Evolutionary conservation across 176 grass and related monocot genomes (phyloP), one percentile per base, ranked within the genome.

Genomic region (Bolboschoenus planiculmis): DNA sequence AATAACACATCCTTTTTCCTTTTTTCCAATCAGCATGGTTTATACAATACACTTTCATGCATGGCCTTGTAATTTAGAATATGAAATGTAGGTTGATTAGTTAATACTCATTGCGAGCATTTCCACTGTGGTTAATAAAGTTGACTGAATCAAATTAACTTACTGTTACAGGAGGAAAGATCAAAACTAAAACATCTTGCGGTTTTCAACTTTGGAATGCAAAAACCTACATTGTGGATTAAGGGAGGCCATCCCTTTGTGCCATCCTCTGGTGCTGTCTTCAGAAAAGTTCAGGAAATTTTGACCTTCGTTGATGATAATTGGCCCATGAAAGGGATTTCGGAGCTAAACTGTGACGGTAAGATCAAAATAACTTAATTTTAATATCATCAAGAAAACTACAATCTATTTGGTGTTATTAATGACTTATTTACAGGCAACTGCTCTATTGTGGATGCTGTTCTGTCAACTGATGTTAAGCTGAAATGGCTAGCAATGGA

Each of bases 191-290:
- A 80, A 67, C 82, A 58, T 71, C 56, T 89, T 36, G 80, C 79
- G 85, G 88, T 84, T 88, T 85, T 89, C 55, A 91, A 64, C 87
- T 88, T 88, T 76, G 83, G 86, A 29, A 72, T 83, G 51, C 84
- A 56, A 80, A 84, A 93, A 63, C 92, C 90, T 78, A 91, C 85
- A 71, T 86, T 97, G 62, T 97, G 95, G 95, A 30, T 56, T 21
- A 84, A 87, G 80, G 95, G 92, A 36, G 95, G 95, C 29, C 95
- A 94, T 92, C 95, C 92, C 51, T 55, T 91, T 78, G 37, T 97
- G 46, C 90, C 95, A 83, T 72, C 88, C 58, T 92, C 87, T 88
- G 83, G 83, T 56, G 77, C 23, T 76, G 60, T 94, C 36, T 97
- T 88, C 33, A 78, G 85, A 18, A 88, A 92, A 83, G 37, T 94